Evolutionary conservation across 352 stramenopile species (phyloP).

Genomic region (Phytophthora pini): DNA sequence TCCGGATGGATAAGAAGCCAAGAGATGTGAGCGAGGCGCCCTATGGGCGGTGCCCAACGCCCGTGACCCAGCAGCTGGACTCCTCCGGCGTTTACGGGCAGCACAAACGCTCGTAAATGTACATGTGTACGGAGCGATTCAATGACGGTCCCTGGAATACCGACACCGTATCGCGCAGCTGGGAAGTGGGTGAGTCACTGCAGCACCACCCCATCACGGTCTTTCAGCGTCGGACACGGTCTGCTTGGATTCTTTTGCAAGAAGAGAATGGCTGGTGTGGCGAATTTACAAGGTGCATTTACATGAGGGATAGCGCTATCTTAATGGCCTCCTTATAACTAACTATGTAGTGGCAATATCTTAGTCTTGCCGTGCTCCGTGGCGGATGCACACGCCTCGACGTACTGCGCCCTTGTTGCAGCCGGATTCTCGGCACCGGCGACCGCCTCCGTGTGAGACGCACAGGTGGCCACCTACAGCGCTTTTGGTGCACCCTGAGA

Average conservation of each 20-base stretch:
- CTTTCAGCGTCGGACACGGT: constrained; percentile 1
- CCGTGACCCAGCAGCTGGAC: constrained; percentile 24
- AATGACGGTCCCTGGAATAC: constrained; percentile 26
- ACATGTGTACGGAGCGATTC: constrained; percentile 14
- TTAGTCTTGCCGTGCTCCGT: constrained; percentile 49
- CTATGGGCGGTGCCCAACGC: constrained; percentile 1
- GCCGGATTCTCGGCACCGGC: constrained; percentile 56
- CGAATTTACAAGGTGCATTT: constrained; percentile 30
- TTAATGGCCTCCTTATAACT: constrained; percentile 24
- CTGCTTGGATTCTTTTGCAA: neutral
- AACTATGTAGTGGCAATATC: constrained; percentile 1
- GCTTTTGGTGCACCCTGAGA: constrained; percentile 58
- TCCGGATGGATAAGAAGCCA: constrained; percentile 11
- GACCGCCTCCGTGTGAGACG: constrained; percentile 68
- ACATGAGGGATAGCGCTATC: constrained; percentile 23
- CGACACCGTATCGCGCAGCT: constrained; percentile 22
- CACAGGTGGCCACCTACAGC: constrained; percentile 67
- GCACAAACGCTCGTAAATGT: neutral
- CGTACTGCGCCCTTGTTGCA: constrained; percentile 79
- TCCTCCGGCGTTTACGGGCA: constrained; percentile 3
- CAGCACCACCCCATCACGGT: neutral
- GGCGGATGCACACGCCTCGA: constrained; percentile 78
- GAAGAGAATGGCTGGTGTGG: neutral
- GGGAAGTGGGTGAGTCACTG: constrained; percentile 3
- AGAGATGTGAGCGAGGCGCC: constrained; percentile 15